Base-by-base conservation (phyloP, 805 yeast genomes). In the Ogataea paraovalis region DNA sequence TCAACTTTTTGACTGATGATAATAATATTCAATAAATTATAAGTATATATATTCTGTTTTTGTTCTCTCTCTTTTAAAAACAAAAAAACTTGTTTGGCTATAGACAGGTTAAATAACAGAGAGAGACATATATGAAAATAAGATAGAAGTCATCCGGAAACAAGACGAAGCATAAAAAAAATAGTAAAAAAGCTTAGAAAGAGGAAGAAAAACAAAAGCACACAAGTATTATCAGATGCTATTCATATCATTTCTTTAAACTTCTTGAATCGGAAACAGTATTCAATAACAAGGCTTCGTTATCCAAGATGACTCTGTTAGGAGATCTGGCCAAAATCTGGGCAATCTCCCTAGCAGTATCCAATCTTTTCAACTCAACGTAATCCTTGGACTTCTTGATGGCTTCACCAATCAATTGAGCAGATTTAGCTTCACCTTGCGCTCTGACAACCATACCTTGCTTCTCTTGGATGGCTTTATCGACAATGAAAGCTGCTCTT, bases 381-480 rank as follows among this genome's bases (percentile, higher is more conserved):
- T 94, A 94, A 67, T 92, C 99, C 69, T 79, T 87, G 21, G 95
- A 87, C 70, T 92, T 94, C 75, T 92, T 94, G 69, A 94, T 92
- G 46, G 99, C 98, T 56, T 94, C 99, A 81, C 99, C 99, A 72
- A 94, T 90, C 73, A 94, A 83, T 69, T 91, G 96, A 30, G 99
- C 99, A 45, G 97, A 87, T 66, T 88, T 83, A 55, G 99, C 99
- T 72, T 94, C 99, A 81, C 99, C 99, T 68, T 89, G 87, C 12
- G 99, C 98, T 69, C 86, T 89, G 48, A 94, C 97, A 54, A 94
- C 96, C 74, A 89, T 77, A 65, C 95, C 96, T 71, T 94, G 98
- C 68, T 94, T 94, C 72, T 94, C 98, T 71, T 94, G 99, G 59
- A 87, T 82, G 8, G 99, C 99, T 66, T 90, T 88, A 68, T 94